Conservation (phyloP, 495 filamentous ascomycete species). For the Usnea hakonensis region DNA sequence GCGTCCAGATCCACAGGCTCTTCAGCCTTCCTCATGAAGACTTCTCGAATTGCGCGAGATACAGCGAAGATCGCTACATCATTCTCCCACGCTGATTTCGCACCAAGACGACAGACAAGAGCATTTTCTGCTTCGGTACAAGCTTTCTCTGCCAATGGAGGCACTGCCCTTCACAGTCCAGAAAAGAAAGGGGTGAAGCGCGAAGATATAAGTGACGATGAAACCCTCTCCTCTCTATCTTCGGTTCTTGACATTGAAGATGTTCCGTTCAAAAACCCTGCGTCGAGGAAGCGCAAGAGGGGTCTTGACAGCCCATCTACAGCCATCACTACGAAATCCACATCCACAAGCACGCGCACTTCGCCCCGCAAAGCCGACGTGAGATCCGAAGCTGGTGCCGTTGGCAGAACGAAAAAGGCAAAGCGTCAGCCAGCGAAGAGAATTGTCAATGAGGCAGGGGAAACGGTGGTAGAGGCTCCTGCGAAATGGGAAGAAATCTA, state of each 20-base stretch:
- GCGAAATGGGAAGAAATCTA: conserved; percentile 84
- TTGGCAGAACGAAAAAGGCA: conserved; percentile 32
- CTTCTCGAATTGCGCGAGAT: conserved; percentile 51
- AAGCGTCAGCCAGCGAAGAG: conserved; percentile 59
- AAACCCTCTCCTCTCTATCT: conserved; percentile 36
- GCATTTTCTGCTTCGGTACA: conserved; percentile 26
- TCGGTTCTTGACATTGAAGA: conserved; percentile 57
- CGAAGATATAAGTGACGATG: conserved; percentile 25
- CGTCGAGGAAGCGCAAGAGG: conserved; percentile 47
- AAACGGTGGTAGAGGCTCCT: conserved; percentile 55
- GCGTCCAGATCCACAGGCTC: neutral
- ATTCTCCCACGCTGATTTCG: conserved; percentile 35
- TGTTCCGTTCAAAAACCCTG: conserved; percentile 34
- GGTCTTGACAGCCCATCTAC: conserved; percentile 20
- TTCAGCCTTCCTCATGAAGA: conserved; percentile 44
- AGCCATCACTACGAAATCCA: conserved; percentile 23
- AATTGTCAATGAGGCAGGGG: conserved; percentile 48
- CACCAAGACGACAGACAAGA: conserved; percentile 31
- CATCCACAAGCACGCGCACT: conserved; percentile 14
- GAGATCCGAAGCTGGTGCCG: conserved; percentile 24
- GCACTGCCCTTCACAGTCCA: conserved; percentile 16
- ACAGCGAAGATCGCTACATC: conserved; percentile 46
- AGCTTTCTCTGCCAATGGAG: conserved; percentile 17
- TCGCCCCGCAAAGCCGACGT: conserved; percentile 19
- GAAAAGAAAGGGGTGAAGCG: conserved; percentile 21